Evolutionary conservation across 257 asterid species (phyloP).

Genomic region (Solanum stenotomum): DNA sequence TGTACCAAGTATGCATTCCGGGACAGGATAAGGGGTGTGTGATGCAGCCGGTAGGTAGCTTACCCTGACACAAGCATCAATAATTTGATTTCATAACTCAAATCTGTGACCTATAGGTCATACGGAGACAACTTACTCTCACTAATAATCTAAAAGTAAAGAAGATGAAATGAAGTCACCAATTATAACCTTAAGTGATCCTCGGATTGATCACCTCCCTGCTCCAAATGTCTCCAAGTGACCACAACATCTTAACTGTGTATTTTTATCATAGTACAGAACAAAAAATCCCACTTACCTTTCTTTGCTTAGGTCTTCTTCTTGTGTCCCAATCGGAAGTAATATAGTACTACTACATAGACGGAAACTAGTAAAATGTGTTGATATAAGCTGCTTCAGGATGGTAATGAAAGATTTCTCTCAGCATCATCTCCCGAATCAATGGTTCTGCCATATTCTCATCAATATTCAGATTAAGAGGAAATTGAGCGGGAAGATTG

Average conservation of each 20-base stretch:
- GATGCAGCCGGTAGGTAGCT: neutral
- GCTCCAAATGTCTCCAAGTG: neutral
- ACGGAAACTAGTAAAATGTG: neutral
- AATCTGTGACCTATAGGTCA: neutral
- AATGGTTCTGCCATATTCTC: slow-evolving; percentile 27
- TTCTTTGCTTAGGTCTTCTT: neutral
- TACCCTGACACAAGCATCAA: neutral
- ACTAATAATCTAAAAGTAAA: neutral
- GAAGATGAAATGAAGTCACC: neutral
- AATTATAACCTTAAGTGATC: neutral
- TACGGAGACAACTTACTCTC: neutral
- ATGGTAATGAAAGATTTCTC: slow-evolving; percentile 29
- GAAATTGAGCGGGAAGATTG: slow-evolving; percentile 22
- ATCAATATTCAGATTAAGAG: slow-evolving; percentile 24
- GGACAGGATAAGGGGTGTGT: neutral
- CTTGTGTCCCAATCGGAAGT: neutral
- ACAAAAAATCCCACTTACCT: too few relatives aligned
- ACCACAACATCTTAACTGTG: neutral
- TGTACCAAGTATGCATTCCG: neutral
- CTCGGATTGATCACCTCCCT: neutral
- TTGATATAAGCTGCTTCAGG: slow-evolving; percentile 12
- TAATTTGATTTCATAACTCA: neutral
- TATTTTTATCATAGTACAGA: neutral
- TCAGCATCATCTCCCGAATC: slow-evolving; percentile 35
- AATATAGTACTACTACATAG: neutral